A percentile compares a stretch with the other conserved stretches of the same genome.
phyloP scores from a whole-genome alignment of 148 eudicot genomes.

The Simmondsia chinensis region DNA sequence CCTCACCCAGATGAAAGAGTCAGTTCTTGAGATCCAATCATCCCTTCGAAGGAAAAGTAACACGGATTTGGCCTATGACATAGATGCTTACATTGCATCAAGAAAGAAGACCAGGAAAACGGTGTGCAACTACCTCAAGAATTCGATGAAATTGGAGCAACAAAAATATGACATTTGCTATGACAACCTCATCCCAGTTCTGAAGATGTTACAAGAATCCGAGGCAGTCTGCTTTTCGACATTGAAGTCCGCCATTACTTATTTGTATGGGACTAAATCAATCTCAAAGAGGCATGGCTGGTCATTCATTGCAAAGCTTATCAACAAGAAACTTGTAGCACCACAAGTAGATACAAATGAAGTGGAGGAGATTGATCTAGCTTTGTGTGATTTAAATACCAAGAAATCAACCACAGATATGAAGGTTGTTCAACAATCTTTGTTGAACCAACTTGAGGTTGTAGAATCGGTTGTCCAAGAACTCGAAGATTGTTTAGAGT shows the following conservation, averaged over 20 bases:
- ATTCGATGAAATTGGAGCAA: constrained; percentile 16
- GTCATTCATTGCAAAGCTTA: constrained; percentile 24
- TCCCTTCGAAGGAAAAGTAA: constrained; percentile 16
- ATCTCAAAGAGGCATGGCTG: constrained; percentile 11
- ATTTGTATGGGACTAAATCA: constrained; percentile 14
- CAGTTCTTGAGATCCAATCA: constrained; percentile 23
- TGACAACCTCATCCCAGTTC: neutral
- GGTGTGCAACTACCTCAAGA: constrained; percentile 20
- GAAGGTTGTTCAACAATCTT: no score
- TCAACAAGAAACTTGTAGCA: constrained; percentile 2
- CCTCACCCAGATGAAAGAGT: constrained; percentile 14
- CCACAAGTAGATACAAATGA: constrained; percentile 2
- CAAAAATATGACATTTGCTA: neutral
- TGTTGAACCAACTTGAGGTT: constrained; percentile 14
- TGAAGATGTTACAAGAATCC: constrained; percentile 20
- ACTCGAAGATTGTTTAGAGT: constrained; percentile 18
- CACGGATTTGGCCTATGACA: constrained; percentile 11
- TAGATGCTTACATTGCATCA: constrained; percentile 8
- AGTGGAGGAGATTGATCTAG: constrained; percentile 15
- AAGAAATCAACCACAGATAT: constrained; percentile 4
- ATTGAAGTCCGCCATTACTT: constrained; percentile 18
- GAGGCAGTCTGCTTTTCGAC: constrained; percentile 13
- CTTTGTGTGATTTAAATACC: neutral
- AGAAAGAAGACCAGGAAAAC: constrained; percentile 20
- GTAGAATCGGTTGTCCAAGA: constrained; percentile 16